Evolutionary conservation across 352 stramenopile genomes (phyloP).

Genomic region (Aphanomyces euteiches): DNA sequence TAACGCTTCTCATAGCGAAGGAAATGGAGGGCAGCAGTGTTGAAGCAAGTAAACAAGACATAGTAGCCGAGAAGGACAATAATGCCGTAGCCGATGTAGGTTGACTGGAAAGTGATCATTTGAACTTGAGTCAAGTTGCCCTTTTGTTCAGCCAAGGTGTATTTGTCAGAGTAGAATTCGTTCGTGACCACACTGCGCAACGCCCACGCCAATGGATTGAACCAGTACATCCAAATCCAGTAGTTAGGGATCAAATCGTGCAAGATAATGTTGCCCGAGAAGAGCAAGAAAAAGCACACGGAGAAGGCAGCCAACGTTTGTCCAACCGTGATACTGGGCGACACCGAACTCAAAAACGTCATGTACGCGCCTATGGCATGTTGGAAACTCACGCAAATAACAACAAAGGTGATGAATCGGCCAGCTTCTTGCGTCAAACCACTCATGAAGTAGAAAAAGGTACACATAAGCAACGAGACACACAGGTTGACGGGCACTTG

Average conservation of each 20-base stretch:
- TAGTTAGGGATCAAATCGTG: conserved; percentile 8
- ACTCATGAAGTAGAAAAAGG: no score
- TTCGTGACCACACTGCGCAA: conserved; percentile 7
- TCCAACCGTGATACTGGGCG: no score
- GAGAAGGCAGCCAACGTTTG: conserved; percentile 2
- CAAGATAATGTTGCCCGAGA: conserved; percentile 16
- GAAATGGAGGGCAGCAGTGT: neutral
- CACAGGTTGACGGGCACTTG: no score
- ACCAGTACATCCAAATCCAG: conserved; percentile 21
- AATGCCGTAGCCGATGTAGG: neutral
- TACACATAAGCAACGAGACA: no score
- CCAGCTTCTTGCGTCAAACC: no score
- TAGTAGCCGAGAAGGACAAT: neutral
- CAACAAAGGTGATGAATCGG: no score
- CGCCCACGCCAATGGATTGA: conserved; percentile 26
- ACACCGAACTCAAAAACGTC: no score
- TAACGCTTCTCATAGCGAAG: neutral
- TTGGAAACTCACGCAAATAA: no score
- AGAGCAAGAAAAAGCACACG: conserved; percentile 22
- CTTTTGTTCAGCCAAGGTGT: no score
- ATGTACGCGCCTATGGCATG: no score
- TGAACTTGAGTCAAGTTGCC: neutral
- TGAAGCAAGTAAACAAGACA: neutral
- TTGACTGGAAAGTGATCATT: neutral
- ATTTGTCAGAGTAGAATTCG: neutral